A percentile compares a stretch with the other conserved stretches of the same genome.
Conservation (phyloP, 106 monocot species). For the Cymbidium sinense region DNA sequence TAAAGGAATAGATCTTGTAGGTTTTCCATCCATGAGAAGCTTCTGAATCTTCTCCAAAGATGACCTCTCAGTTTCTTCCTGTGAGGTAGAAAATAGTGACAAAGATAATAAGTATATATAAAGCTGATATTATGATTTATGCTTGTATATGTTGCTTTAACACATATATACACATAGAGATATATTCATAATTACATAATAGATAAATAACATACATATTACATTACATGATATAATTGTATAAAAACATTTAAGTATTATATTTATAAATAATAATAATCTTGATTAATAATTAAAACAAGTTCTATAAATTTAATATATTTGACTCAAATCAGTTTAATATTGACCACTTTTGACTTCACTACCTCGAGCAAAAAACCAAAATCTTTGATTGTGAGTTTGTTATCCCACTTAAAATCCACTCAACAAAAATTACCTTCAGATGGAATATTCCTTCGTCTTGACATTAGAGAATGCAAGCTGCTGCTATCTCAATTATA, state of each 20-base stretch:
- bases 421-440: slow-evolving; percentile 41
- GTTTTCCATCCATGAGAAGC: slow-evolving; percentile 86
- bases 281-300: no score
- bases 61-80: slow-evolving; percentile 90
- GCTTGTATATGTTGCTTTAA: no score
- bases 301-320: background rate
- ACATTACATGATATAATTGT: no score
- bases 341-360: background rate
- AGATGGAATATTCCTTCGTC: background rate
- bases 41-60: slow-evolving; percentile 86
- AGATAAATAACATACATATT: no score
- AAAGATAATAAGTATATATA: no score
- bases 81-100: slow-evolving; percentile 2
- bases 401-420: background rate
- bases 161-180: background rate
- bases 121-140: no score
- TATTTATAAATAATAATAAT: no score
- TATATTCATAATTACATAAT: no score
- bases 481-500: no score
- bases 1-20: slow-evolving; percentile 78
- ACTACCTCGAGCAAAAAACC: background rate
- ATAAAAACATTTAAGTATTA: no score
- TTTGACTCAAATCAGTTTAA: background rate
- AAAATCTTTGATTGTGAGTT: background rate
- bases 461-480: no score